phyloP scores from a whole-genome alignment of 768 basidiomycete species.

The Mycena maculata region DNA sequence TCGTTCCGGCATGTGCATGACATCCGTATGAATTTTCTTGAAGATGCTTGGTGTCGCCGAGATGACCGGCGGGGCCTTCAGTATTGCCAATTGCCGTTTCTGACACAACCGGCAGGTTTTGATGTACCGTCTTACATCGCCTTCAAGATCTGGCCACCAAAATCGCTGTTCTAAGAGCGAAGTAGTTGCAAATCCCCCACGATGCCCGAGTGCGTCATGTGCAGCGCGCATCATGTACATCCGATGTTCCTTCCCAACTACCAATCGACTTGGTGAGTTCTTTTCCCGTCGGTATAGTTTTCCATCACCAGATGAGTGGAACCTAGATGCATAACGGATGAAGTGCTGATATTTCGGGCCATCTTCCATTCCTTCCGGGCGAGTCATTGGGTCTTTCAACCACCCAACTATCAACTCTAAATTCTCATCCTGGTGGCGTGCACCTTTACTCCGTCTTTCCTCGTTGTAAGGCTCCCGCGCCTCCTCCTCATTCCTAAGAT shows the following conservation, averaged over 20 bases:
- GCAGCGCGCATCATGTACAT: slow-evolving; percentile 29
- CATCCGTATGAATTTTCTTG: slow-evolving; percentile 41
- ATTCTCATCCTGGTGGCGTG: neutral
- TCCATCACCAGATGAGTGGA: neutral
- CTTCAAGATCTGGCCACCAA: slow-evolving; percentile 39
- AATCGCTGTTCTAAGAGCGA: slow-evolving; percentile 25
- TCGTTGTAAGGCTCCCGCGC: slow-evolving; percentile 19
- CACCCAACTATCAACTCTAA: neutral
- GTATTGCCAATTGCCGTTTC: slow-evolving; percentile 32
- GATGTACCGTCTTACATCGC: slow-evolving; percentile 46
- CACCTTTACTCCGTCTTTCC: slow-evolving; percentile 3
- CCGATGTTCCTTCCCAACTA: slow-evolving; percentile 17
- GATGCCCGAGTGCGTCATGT: slow-evolving; percentile 35
- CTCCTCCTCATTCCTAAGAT: neutral
- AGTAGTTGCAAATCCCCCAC: slow-evolving; percentile 19
- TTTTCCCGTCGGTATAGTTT: neutral
- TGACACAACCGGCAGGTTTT: slow-evolving; percentile 49
- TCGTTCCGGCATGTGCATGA: slow-evolving; percentile 40
- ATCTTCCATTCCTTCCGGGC: neutral
- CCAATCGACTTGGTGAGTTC: slow-evolving; percentile 4
- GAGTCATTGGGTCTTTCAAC: slow-evolving; percentile 10
- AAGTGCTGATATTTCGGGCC: slow-evolving; percentile 2
- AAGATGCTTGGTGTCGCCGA: slow-evolving; percentile 42
- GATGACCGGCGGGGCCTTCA: slow-evolving; percentile 44
- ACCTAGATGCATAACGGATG: neutral